Evolutionary conservation across 73 alveolate genomes (phyloP).

Genomic region (Paraurostyla sp.): DNA sequence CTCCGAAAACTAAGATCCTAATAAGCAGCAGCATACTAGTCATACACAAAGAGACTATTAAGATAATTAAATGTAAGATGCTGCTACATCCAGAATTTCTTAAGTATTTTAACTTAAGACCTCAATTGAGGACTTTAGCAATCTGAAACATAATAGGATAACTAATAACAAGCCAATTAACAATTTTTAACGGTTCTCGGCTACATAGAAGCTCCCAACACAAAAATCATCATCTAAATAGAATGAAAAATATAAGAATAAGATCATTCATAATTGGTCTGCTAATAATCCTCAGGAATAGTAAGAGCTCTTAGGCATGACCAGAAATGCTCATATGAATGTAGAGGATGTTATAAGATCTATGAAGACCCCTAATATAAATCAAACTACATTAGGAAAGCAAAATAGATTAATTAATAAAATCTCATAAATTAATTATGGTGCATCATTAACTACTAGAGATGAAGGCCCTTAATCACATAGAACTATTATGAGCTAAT

Average conservation of each 20-base stretch:
- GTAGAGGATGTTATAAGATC: slow-evolving; percentile 18
- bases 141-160: no score
- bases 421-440: background rate
- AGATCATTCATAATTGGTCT: slow-evolving; percentile 37
- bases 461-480: slow-evolving; percentile 2
- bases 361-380: background rate
- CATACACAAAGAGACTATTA: background rate
- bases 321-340: background rate
- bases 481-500: background rate
- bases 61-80: background rate
- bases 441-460: background rate
- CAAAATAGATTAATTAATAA: background rate
- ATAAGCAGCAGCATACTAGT: background rate
- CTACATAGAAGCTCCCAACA: background rate
- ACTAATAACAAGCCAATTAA: background rate
- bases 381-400: background rate
- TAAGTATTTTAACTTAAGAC: no score
- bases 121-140: no score
- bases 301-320: background rate
- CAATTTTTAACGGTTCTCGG: slow-evolving; percentile 16
- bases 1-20: background rate
- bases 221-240: background rate
- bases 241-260: background rate
- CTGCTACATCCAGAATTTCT: no score
- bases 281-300: background rate